These are phyloP conservation scores for Diaporthe sp. DNA, from an alignment of 2,329 filamentous ascomycete genomes.

Conservation along the genomic window DNA sequence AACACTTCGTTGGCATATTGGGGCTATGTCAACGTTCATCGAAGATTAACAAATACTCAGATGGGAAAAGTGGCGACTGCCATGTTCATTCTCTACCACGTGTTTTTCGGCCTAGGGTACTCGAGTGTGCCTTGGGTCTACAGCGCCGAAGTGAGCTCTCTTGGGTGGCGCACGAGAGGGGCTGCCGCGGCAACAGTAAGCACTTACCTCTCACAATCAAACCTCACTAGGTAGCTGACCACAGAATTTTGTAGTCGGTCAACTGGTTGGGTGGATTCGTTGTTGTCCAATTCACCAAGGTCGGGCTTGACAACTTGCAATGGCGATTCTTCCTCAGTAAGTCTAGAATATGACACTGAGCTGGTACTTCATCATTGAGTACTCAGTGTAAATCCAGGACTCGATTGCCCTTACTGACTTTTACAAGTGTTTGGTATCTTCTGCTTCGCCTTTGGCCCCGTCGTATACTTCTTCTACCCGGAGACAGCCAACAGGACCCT, in stretches of 20 bases:
- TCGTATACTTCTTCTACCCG: slow-evolving; percentile 63
- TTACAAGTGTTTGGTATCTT: slow-evolving; percentile 43
- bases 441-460: slow-evolving; percentile 51
- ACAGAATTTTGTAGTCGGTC: slow-evolving; percentile 45
- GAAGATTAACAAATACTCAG: slow-evolving; percentile 21
- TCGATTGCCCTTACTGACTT: neutral
- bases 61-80: slow-evolving; percentile 54
- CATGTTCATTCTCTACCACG: slow-evolving; percentile 59
- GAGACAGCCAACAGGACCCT: slow-evolving; percentile 61
- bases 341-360: slow-evolving; percentile 34
- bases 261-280: slow-evolving; percentile 60
- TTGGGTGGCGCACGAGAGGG: slow-evolving; percentile 56
- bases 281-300: slow-evolving; percentile 59
- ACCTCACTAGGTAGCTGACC: neutral
- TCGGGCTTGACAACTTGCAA: slow-evolving; percentile 53
- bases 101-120: slow-evolving; percentile 56
- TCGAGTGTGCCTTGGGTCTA: slow-evolving; percentile 57
- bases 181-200: slow-evolving; percentile 55
- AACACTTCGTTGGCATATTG: neutral
- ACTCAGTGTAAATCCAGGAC: too few relatives aligned
- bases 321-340: slow-evolving; percentile 59
- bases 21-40: neutral
- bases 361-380: neutral
- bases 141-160: slow-evolving; percentile 56
- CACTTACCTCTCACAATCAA: too few relatives aligned